Base-by-base conservation (phyloP, 768 basidiomycete species). In the Obba rivulosa region DNA sequence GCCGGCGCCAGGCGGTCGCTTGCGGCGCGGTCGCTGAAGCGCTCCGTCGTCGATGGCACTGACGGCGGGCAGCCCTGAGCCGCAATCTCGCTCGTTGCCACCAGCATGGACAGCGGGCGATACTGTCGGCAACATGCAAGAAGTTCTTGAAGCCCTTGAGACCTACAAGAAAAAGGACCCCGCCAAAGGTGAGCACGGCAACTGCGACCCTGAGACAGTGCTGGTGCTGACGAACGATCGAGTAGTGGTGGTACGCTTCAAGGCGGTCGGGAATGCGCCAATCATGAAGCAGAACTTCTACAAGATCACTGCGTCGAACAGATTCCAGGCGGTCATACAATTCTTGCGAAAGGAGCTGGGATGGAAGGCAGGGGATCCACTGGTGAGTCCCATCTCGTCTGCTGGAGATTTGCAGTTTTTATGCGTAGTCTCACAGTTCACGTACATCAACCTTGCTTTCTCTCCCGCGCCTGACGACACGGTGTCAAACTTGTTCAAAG, bases 261-360 rank as follows among this genome's bases (percentile, higher is more conserved):
- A 94, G 65, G 93, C 95, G 2, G 89, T 96, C 9, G 95, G 95
- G 40, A 94, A 95, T 58, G 95, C 94, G 1, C 95, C 95, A 0
- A 93, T 99, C 60, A 96, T 99, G 94, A 94, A 88, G 70, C 91
- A 95, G 69, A 97, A 95, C 71, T 89, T 94, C 58, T 97, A 92
- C 81, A 95, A 94, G 75, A 94, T 97, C 61, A 92, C 93, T 0
- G 88, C 93, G 11, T 84, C 87, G 35, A 93, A 96, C 64, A 78
- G 87, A 46, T 99, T 97, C 59, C 92, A 96, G 64, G 89, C 92
- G 8, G 94, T 98, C 47, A 92, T 95, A 36, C 85, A 90, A 60
- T 96, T 98, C 65, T 63, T 98, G 66, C 70, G 94, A 54, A 90
- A 82, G 60, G 92, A 97, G 63, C 67, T 97, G 34, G 83, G 84